phyloP scores from a whole-genome alignment of 768 basidiomycete genomes.

The Mycena metata region DNA sequence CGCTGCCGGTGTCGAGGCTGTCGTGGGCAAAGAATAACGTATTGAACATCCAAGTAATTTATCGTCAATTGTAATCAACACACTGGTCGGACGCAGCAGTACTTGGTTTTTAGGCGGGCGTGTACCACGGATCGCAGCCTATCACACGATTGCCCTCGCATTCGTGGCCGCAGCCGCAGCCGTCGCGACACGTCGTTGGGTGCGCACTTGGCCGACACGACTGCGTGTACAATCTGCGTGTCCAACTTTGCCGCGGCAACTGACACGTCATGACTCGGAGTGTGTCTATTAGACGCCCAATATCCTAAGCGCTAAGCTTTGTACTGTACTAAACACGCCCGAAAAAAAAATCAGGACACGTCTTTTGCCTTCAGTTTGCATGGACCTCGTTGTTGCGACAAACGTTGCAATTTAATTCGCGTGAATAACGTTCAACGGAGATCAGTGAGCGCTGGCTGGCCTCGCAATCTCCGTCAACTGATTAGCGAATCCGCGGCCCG shows the following conservation, averaged over 20 bases:
- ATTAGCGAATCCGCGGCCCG: slow-evolving; percentile 10
- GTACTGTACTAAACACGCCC: background rate
- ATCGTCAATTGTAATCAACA: background rate
- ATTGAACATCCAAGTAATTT: background rate
- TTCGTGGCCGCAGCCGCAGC: slow-evolving; percentile 31
- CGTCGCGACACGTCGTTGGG: slow-evolving; percentile 15
- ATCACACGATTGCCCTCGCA: background rate
- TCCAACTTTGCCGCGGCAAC: background rate
- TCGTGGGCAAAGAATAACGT: background rate
- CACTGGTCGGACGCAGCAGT: background rate
- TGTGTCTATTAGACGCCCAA: slow-evolving; percentile 26
- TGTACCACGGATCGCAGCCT: slow-evolving; percentile 20
- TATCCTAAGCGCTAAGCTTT: slow-evolving; percentile 10
- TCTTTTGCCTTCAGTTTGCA: background rate
- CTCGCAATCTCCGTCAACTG: background rate
- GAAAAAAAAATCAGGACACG: slow-evolving; percentile 4
- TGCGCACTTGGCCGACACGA: slow-evolving; percentile 3
- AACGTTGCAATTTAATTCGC: background rate
- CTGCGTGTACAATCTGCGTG: slow-evolving; percentile 17
- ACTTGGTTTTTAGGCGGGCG: no score
- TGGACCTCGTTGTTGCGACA: background rate
- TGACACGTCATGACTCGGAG: slow-evolving; percentile 28
- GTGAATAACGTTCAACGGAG: background rate
- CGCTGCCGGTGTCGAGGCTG: slow-evolving; percentile 26
- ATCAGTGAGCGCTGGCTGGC: background rate